Evolutionary conservation across 805 yeast genomes (phyloP).

Genomic region (Pichia kluyveri): DNA sequence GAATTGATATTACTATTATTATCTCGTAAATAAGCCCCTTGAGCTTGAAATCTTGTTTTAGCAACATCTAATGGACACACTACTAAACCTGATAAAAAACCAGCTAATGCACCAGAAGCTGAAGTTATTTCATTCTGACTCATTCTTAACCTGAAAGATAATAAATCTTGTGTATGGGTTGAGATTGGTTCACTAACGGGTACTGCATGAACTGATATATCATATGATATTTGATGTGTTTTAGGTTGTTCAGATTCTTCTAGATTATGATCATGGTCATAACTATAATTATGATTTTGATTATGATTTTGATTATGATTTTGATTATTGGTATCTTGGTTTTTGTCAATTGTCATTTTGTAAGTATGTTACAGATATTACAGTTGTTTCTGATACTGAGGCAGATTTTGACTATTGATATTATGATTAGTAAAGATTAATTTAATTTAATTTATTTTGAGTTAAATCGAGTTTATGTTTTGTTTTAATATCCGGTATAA

Average conservation of each 20-base stretch:
- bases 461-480: too few relatives aligned
- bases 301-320: neutral
- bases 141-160: slow-evolving; percentile 11
- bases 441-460: too few relatives aligned
- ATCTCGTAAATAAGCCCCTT: slow-evolving; percentile 41
- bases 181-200: slow-evolving; percentile 9
- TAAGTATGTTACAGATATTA: neutral
- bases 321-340: neutral
- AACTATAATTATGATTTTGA: neutral
- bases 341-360: too few relatives aligned
- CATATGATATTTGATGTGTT: slow-evolving; percentile 9
- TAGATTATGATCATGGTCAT: neutral
- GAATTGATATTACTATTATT: slow-evolving; percentile 7
- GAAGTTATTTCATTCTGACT: slow-evolving; percentile 49
- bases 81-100: slow-evolving; percentile 76
- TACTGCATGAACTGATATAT: slow-evolving; percentile 11
- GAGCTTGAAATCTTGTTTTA: slow-evolving; percentile 90
- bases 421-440: neutral
- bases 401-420: neutral
- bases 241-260: slow-evolving; percentile 6
- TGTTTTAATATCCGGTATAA: too few relatives aligned
- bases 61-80: slow-evolving; percentile 97
- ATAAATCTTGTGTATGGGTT: slow-evolving; percentile 10
- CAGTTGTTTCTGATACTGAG: neutral
- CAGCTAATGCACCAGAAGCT: slow-evolving; percentile 87